phyloP scores from a whole-genome alignment of 106 monocot genomes.

The Acanthochlamys bracteata region DNA sequence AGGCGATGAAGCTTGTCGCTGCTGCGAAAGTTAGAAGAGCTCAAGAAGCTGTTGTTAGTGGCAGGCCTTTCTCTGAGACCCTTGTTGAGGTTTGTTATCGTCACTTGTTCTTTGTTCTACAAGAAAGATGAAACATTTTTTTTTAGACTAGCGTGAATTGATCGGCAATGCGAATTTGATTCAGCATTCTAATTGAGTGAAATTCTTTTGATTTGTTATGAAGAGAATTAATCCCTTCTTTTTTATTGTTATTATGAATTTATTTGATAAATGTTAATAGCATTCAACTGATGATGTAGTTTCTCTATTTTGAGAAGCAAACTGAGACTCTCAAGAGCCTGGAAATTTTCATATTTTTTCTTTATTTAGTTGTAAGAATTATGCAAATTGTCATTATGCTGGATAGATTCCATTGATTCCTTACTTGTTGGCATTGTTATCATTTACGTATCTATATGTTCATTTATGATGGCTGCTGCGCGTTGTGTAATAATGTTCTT shows the following conservation, averaged over 20 bases:
- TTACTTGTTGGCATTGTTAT: too few species aligned
- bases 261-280: too few species aligned
- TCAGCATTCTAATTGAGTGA: too few species aligned
- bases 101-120: not conserved
- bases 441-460: too few species aligned
- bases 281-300: too few species aligned
- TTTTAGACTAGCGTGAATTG: not conserved
- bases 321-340: not conserved
- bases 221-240: too few species aligned
- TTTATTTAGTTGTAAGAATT: not conserved
- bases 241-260: too few species aligned
- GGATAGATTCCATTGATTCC: not conserved
- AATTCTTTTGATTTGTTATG: too few species aligned
- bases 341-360: not conserved
- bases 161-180: not conserved
- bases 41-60: constrained; percentile 83
- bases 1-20: constrained; percentile 98
- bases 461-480: too few species aligned
- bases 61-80: constrained; percentile 90
- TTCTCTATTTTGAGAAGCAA: not conserved
- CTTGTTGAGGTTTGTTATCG: constrained; percentile 40
- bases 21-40: constrained; percentile 91
- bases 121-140: not conserved
- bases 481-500: too few species aligned
- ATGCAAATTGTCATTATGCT: not conserved